Evolutionary conservation across 345 rosid genomes (phyloP), one percentile per base, ranked within the genome.

Genomic region (Hypericum androsaemum): DNA sequence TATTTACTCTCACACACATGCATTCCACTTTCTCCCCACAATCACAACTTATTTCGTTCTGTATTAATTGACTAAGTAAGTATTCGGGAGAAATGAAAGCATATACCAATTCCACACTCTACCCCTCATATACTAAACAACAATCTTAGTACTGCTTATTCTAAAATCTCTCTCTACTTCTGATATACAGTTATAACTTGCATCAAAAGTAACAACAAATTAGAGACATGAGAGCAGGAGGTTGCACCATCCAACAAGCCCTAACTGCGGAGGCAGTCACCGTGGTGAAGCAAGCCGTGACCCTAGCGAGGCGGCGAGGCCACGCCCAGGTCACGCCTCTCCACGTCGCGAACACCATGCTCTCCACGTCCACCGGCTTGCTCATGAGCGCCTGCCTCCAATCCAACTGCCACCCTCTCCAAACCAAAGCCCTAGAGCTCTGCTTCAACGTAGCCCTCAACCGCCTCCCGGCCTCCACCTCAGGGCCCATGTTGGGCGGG

Each of bases 11-110:
- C 80, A 81, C 80, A 73, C 95, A 89, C 95, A 86, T 86, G 97
- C 84, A 75, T 64, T 74, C 86, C 95, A 80, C 97, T 86, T 89
- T 86, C 89, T 72, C 88, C 77, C n/a, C n/a, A n/a, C n/a, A n/a
- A n/a, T n/a, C n/a, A n/a, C n/a, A n/a, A n/a, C n/a, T n/a, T n/a
- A n/a, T n/a, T n/a, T n/a, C n/a, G n/a, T n/a, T n/a, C n/a, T n/a
- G n/a, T n/a, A n/a, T n/a, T n/a, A n/a, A n/a, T n/a, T n/a, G n/a
- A n/a, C n/a, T n/a, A n/a, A n/a, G n/a, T n/a, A n/a, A n/a, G n/a
- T n/a, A n/a, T n/a, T n/a, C n/a, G n/a, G n/a, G n/a, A n/a, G n/a
- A n/a, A n/a, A n/a, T n/a, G n/a, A n/a, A n/a, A n/a, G n/a, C n/a
- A n/a, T n/a, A n/a, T n/a, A n/a, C n/a, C n/a, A n/a, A n/a, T n/a